Conservation (phyloP, 2,329 filamentous ascomycete genomes). For the Polychaeton citri region DNA sequence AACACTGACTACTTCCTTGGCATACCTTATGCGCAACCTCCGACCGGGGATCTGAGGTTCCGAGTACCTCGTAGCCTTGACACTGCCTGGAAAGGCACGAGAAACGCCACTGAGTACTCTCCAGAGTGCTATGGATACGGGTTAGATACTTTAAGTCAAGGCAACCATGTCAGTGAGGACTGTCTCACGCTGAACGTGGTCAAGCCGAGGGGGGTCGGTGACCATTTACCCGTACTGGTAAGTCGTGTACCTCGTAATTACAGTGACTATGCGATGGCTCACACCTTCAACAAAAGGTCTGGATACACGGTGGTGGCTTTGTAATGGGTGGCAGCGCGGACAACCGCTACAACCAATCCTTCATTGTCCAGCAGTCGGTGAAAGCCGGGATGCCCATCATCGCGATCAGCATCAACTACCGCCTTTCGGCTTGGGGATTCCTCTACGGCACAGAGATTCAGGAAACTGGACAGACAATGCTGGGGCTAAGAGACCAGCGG, state of each 20-base stretch:
- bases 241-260: too few relatives aligned
- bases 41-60: conserved; percentile 11
- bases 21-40: conserved; percentile 15
- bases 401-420: conserved; percentile 31
- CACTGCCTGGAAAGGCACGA: conserved; percentile 21
- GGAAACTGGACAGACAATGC: conserved; percentile 38
- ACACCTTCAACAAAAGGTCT: too few relatives aligned
- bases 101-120: conserved; percentile 22
- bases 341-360: conserved; percentile 37
- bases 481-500: conserved; percentile 27
- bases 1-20: conserved; percentile 30
- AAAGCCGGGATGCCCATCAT: conserved; percentile 40
- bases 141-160: too few relatives aligned
- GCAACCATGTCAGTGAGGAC: conserved; percentile 37
- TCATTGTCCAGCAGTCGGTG: conserved; percentile 32
- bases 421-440: conserved; percentile 31
- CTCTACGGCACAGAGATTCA: conserved; percentile 26
- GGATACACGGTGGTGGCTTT: conserved; percentile 39
- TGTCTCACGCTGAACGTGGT: conserved; percentile 48
- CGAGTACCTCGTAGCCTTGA: conserved; percentile 9
- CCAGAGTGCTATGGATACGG: conserved; percentile 5
- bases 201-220: too few relatives aligned
- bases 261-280: too few relatives aligned
- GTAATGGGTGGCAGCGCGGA: conserved; percentile 34
- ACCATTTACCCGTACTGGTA: too few relatives aligned